phyloP scores from a whole-genome alignment of 1,284 basidiomycete genomes.

The Fomitopsis schrenkii region DNA sequence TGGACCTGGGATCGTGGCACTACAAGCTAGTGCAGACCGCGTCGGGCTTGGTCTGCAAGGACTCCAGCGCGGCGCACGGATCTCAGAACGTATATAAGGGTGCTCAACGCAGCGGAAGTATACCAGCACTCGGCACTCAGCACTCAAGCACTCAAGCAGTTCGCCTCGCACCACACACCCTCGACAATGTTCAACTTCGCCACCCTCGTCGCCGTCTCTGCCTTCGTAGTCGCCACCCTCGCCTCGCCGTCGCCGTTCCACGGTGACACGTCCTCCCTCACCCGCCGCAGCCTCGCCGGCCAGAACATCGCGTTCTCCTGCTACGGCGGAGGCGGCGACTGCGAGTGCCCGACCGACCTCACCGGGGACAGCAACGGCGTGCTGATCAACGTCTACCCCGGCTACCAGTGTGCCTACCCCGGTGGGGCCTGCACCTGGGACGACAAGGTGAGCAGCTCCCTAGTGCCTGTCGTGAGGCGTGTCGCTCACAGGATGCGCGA shows the following conservation, averaged over 20 bases:
- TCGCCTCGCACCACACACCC: neutral
- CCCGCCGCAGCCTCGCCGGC: neutral
- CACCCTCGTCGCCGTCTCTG: neutral
- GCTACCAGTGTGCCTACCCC: constrained; percentile 15
- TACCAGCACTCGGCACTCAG: neutral
- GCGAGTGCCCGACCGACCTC: constrained; percentile 12
- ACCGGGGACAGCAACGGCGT: constrained; percentile 8
- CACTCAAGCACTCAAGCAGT: neutral
- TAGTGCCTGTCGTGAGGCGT: neutral
- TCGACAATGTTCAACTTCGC: neutral
- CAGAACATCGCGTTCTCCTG: constrained; percentile 9
- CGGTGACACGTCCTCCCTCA: neutral
- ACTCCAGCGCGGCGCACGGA: neutral
- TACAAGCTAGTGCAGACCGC: neutral
- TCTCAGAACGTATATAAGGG: neutral
- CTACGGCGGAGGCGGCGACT: constrained; percentile 8
- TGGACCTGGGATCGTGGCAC: neutral
- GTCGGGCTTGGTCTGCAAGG: neutral
- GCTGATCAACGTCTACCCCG: constrained; percentile 13
- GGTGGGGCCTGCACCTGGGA: constrained; percentile 13
- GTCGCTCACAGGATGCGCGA: neutral
- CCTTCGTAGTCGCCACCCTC: neutral
- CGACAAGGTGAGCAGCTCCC: constrained; percentile 5
- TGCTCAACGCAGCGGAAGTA: too few relatives aligned
- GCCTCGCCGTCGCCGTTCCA: neutral